Base-by-base conservation (phyloP, 2,329 filamentous ascomycete species). In the Lomentospora prolificans region DNA sequence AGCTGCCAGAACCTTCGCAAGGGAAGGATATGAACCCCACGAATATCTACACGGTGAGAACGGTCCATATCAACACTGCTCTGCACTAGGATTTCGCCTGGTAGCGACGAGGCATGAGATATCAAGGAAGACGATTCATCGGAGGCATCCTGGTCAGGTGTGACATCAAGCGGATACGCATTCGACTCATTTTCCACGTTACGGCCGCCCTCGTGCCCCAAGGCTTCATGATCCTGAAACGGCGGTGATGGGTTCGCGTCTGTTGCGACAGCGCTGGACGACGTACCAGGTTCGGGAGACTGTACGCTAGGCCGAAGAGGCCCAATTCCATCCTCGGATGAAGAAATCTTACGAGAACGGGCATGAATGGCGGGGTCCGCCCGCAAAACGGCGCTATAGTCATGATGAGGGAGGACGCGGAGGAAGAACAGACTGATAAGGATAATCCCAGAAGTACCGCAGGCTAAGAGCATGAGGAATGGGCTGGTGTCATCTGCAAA, bases 1-100 rank as follows among this genome's bases (percentile, higher is more conserved):
- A 95, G 73, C 65, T 95, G 87, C 90, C 91, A 97, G 70, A 97
- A 99, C 61, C 95, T 87, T 51, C 84, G 64, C 58, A 80, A 83
- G 55, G 75, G 75, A 30, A 96, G 72, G 66, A 99, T 77, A 14
- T 80, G 78, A 65, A 90, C 75, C 60, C 94, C 94, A 67, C 92
- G 89, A 66, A 97, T 87, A 83, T 97, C 94, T 89, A 88, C 71
- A 78, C 85, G 84, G 72, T 86, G 86, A 76, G 84, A 86, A 76
- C 84, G 82, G 76, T 84, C 77, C 70, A 83, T 77, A 80, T 86
- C 81, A 80, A 86, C 77, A 76, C 75, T 80, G 71, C 74, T 79
- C 72, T 76, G 73, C 63, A 78, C 70, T 65, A 77, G 71, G 52
- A 78, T 69, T 62, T 80, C 75, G 60, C 74, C 75, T 39, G 73